These are phyloP conservation scores for Grosmannia serpens DNA, from an alignment of 2,329 filamentous ascomycete genomes.

Conservation along the genomic window DNA sequence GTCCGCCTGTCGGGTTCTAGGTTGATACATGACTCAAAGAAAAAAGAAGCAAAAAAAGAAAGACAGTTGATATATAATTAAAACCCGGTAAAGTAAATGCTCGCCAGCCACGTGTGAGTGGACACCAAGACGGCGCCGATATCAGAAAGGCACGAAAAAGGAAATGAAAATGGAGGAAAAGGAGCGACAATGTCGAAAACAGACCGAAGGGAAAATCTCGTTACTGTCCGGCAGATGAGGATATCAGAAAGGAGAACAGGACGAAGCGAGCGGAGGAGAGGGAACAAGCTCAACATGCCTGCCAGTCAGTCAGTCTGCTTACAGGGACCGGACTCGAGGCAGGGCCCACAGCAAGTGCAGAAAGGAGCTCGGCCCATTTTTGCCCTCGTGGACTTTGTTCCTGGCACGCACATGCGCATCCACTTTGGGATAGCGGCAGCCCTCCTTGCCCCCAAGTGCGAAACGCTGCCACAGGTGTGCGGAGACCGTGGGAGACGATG, in stretches of 20 bases:
- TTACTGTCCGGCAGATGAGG: background rate
- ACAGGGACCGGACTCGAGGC: too few relatives aligned
- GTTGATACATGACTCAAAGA: background rate
- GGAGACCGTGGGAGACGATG: background rate
- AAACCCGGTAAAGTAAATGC: background rate
- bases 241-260: background rate
- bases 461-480: background rate
- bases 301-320: too few relatives aligned
- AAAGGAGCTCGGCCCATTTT: background rate
- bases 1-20: too few relatives aligned
- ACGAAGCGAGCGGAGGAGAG: background rate
- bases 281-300: background rate
- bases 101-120: background rate
- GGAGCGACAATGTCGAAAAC: background rate
- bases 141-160: background rate
- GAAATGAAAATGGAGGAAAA: background rate
- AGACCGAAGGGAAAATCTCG: background rate
- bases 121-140: background rate
- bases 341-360: background rate
- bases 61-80: background rate
- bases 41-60: background rate
- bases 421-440: background rate
- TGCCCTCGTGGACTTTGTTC: background rate
- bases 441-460: background rate
- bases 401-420: background rate